Evolutionary conservation across 2,329 filamentous ascomycete species (phyloP), one percentile per base, ranked within the genome.

Genomic region (Penicillium sp.): DNA sequence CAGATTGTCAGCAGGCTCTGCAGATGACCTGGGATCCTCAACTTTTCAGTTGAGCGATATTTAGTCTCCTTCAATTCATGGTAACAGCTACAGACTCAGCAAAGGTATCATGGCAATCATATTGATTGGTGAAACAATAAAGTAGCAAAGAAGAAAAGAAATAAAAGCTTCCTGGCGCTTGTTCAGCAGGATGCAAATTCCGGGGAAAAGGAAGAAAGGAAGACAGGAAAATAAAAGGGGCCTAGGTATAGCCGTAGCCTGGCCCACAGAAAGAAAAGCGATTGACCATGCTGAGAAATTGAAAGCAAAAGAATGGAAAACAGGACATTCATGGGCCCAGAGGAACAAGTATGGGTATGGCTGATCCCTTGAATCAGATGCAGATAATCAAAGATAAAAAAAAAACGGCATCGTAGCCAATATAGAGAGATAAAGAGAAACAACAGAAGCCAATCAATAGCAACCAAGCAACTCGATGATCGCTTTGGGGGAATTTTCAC

Each of bases 21-120:
- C 14, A 13, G n/a, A 38, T 19, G 6, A 18, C 13, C 16, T 4
- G 10, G 19, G 3, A 39, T 11, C 36, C 8, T 19, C 16, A 16
- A 8, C 16, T 10, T 19, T 7, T 8, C 8, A 9, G 19, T 19
- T 11, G 16, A 39, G 10, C 10, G 10, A 39, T 38, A 18, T 39
- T 16, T 39, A 39, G 36, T 39, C 36, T 19, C 36, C 36, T 39
- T 19, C 36, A 36, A 36, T 7, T 38, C 35, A 39, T 10, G 16
- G 16, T 19, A 39, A 39, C 7, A 19, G 11, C 36, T 39, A 39
- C 36, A 39, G 19, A 69, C 61, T 65, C 59, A 62, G 64, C 63
- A 66, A 61, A 68, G 67, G 63, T 70, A 69, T 70, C 68, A 66
- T 69, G 55, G 60, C 65, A 67, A 64, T 64, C 67, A 61, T 62